Evolutionary conservation across 371 early-diverging fungal species (phyloP).

Genomic region (Saksenaea vasiformis): DNA sequence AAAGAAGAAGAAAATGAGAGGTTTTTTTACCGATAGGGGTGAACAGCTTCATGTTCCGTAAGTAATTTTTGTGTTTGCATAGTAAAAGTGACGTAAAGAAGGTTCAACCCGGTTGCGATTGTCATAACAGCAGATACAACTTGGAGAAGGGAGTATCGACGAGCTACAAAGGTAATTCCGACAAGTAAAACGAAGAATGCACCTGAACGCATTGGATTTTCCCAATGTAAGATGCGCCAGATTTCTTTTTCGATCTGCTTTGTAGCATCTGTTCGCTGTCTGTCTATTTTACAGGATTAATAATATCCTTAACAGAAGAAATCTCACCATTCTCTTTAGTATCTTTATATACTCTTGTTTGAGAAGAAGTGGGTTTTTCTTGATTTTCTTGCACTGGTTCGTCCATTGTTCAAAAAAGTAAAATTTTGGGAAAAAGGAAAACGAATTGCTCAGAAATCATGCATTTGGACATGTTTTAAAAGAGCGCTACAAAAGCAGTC

Average conservation of each 20-base stretch:
- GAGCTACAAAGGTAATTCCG: conserved; percentile 32
- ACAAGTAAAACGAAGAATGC: conserved; percentile 22
- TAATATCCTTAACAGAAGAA: not conserved
- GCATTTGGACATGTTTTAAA: not conserved
- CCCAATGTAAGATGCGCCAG: conserved; percentile 34
- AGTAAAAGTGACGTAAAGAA: conserved; percentile 41
- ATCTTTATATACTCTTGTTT: not conserved
- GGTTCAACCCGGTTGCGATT: conserved; percentile 39
- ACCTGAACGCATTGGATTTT: conserved; percentile 43
- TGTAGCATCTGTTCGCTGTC: conserved; percentile 34
- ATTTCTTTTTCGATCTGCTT: conserved; percentile 38
- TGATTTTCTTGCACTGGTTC: not conserved
- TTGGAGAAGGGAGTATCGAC: conserved; percentile 44
- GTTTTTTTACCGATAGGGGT: conserved; percentile 45
- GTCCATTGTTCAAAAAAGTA: not conserved
- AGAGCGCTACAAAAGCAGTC: not conserved
- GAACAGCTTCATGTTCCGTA: conserved; percentile 25
- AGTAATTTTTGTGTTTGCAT: conserved; percentile 38
- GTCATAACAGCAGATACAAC: conserved; percentile 32
- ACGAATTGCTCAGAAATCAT: not conserved
- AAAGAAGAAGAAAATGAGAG: too few relatives aligned
- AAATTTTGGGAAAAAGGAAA: too few relatives aligned
- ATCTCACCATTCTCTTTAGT: not conserved
- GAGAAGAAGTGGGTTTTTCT: not conserved
- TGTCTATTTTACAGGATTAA: not conserved